Base-by-base conservation (phyloP, 495 filamentous ascomycete genomes). In the Trypethelium eluteriae region DNA sequence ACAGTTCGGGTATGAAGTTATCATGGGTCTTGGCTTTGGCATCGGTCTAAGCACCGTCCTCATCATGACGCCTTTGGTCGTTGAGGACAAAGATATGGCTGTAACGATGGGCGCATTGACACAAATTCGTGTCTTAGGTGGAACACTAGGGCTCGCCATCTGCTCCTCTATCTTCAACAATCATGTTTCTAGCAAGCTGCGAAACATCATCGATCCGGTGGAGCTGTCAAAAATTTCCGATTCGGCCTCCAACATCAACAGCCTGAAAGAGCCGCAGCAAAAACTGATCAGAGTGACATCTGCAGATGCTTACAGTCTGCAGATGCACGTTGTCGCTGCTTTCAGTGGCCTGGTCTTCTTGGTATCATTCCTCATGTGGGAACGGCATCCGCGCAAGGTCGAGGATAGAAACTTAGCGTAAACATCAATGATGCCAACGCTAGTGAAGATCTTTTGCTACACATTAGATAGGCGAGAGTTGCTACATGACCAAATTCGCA, bases 51-150 rank as follows among this genome's bases (percentile, higher is more conserved):
- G 87, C 68, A 84, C 85, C 12, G 72, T 80, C 9, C 75, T 88
- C 0, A 81, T 88, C n/a, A 85, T 85, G 9, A 72, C 85, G 32
- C 85, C 87, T 71, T 83, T 85, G 83, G 78, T 44, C 79, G 76
- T 12, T 82, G 84, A 62, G 71, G 79, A 1, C 83, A 88, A 62
- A 78, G 85, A 53, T 14, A 44, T 44, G 41, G 86, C 86, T 0
- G 81, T 88, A 1, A 80, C 84, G 5, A 87, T 85, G 36, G 82
- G 81, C 11, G 79, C 84, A 64, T 81, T 85, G 3, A 88, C 88
- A 69, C 86, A 87, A 72, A 79, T 87, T 70, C 81, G 86, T 25
- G 82, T 81, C 39, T 74, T 86, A 11, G 86, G 86, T 6, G 85
- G 85, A 14, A 78, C 85, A 7, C 79, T 81, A 41, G 86, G 86